Evolutionary conservation across 352 stramenopile genomes (phyloP).

Genomic region (Phytophthora vignae): DNA sequence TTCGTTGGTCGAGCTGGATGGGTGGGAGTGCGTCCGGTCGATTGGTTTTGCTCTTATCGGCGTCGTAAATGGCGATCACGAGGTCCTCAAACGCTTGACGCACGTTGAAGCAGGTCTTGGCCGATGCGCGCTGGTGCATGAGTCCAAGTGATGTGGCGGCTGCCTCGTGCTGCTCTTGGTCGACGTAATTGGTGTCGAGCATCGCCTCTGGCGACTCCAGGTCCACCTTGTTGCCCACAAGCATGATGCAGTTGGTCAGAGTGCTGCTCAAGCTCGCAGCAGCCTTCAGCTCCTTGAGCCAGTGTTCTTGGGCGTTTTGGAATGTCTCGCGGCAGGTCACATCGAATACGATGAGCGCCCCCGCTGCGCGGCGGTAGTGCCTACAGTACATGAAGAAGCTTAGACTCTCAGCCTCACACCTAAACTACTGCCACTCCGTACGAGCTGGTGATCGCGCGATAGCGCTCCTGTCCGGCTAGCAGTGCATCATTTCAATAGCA

Average conservation of each 20-base stretch:
- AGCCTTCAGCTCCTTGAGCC: conserved; percentile 80
- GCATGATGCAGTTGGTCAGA: conserved; percentile 70
- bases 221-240: conserved; percentile 87
- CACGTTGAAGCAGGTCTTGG: conserved; percentile 76
- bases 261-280: conserved; percentile 69
- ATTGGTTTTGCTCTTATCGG: conserved; percentile 57
- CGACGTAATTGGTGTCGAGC: conserved; percentile 36
- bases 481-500: background rate
- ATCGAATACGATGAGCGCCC: conserved; percentile 82
- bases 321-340: conserved; percentile 71
- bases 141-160: conserved; percentile 51
- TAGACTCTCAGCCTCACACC: background rate
- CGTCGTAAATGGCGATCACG: conserved; percentile 75
- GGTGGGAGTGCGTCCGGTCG: conserved; percentile 44
- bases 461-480: conserved; percentile 74
- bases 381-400: too few species aligned
- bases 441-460: conserved; percentile 87
- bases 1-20: conserved; percentile 48
- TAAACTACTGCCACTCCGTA: conserved; percentile 47
- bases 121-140: conserved; percentile 66
- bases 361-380: conserved; percentile 78
- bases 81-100: conserved; percentile 75
- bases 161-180: conserved; percentile 47
- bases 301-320: conserved; percentile 74
- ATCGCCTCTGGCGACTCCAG: conserved; percentile 34